Percentiles rank a stretch among this genome's conserved stretches.
Conservation (phyloP, 2,329 filamentous ascomycete genomes). For the Fusarium albidum region DNA sequence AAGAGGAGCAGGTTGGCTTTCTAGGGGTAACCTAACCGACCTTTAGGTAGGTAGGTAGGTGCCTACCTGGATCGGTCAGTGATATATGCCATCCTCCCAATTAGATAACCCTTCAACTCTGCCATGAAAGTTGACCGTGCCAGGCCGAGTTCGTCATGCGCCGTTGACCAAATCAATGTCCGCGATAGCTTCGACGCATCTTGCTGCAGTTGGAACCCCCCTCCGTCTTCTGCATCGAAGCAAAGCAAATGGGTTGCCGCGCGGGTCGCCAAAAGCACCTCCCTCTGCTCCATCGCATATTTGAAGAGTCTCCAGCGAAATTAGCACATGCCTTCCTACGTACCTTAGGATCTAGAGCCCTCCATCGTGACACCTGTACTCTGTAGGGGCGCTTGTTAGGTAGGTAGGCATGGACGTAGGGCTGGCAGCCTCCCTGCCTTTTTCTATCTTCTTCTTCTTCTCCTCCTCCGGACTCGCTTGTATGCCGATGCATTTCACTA, state of each 20-base stretch:
- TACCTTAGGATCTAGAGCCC: too few relatives aligned
- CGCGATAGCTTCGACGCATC: slow-evolving; percentile 13
- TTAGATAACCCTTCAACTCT: slow-evolving; percentile 15
- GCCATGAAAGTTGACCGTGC: slow-evolving; percentile 17
- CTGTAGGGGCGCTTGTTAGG: too few relatives aligned
- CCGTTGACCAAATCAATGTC: slow-evolving; percentile 23
- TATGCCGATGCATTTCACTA: background rate
- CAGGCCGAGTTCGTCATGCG: slow-evolving; percentile 15
- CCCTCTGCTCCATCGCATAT: too few relatives aligned
- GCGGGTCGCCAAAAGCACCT: too few relatives aligned
- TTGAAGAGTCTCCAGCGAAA: too few relatives aligned
- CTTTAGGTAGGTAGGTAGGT: too few relatives aligned
- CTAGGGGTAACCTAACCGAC: slow-evolving; percentile 12
- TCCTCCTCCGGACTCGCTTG: too few relatives aligned
- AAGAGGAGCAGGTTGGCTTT: slow-evolving; percentile 14
- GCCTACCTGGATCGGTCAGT: slow-evolving; percentile 12
- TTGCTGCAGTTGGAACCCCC: slow-evolving; percentile 5
- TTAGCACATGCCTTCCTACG: too few relatives aligned
- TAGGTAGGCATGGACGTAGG: too few relatives aligned
- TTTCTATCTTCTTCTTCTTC: too few relatives aligned
- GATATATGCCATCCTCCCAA: slow-evolving; percentile 6
- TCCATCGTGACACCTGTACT: too few relatives aligned
- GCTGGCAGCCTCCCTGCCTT: too few relatives aligned
- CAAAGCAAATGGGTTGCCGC: background rate
- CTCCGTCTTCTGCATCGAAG: background rate